These are phyloP conservation scores for Chaetomium tenue DNA, from an alignment of 495 filamentous ascomycete species.

Conservation along the genomic window DNA sequence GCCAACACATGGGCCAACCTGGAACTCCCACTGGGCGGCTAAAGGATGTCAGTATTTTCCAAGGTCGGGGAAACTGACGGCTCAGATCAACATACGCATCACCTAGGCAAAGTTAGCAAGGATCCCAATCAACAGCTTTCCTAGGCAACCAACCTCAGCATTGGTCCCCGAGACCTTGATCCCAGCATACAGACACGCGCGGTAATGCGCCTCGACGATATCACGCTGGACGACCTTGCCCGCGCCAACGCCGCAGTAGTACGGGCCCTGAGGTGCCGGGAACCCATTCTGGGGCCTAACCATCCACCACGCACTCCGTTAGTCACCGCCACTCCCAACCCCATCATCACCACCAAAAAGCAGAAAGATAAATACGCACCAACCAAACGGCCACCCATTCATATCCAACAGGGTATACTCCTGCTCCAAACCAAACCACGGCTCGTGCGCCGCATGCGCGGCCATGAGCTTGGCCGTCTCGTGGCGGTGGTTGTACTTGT, in stretches of 20 bases:
- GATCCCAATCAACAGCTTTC: background rate
- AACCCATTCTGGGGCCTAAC: conserved; percentile 65
- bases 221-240: conserved; percentile 98
- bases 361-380: conserved; percentile 55
- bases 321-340: background rate
- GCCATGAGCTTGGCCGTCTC: conserved; percentile 71
- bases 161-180: conserved; percentile 98
- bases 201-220: conserved; percentile 98
- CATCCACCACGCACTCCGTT: background rate
- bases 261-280: conserved; percentile 91
- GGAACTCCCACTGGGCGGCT: conserved; percentile 94
- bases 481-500: conserved; percentile 96
- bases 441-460: conserved; percentile 74
- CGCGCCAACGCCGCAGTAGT: conserved; percentile 98
- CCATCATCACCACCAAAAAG: background rate
- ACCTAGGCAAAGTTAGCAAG: conserved; percentile 10
- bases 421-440: conserved; percentile 99
- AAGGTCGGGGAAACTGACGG: too few relatives aligned
- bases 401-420: conserved; percentile 71
- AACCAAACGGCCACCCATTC: conserved; percentile 86
- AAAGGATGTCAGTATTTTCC: background rate
- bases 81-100: conserved; percentile 16
- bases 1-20: conserved; percentile 89
- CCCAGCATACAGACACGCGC: conserved; percentile 87
- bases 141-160: conserved; percentile 71